Evolutionary conservation across 2,329 filamentous ascomycete species (phyloP).

Genomic region (Grosmannia serpens): DNA sequence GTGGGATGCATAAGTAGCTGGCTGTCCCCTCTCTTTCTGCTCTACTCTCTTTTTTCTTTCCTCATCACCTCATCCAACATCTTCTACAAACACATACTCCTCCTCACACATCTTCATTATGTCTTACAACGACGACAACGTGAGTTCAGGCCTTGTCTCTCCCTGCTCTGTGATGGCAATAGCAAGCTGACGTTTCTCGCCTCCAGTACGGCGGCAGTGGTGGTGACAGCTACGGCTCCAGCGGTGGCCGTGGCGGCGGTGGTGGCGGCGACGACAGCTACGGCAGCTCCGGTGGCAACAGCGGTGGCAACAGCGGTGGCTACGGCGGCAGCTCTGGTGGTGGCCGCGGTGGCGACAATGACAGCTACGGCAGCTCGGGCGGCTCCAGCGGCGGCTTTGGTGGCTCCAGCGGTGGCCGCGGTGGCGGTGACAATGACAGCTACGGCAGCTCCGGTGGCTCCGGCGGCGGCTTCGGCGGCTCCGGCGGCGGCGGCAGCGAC

Average conservation of each 20-base stretch:
- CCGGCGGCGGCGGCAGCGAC: conserved; percentile 8
- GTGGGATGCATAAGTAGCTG: background rate
- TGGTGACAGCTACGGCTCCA: conserved; percentile 11
- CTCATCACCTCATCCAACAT: background rate
- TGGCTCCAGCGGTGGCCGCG: conserved; percentile 2
- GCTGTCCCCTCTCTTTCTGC: background rate
- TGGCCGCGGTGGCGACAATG: conserved; percentile 6
- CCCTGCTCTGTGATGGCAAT: background rate
- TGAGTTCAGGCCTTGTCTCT: background rate
- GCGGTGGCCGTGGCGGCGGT: background rate
- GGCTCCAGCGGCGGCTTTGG: conserved; percentile 7
- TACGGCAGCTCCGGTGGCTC: conserved; percentile 7
- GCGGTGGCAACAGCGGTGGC: conserved; percentile 12
- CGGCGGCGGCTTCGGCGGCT: conserved; percentile 10
- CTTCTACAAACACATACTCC: background rate
- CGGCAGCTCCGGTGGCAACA: conserved; percentile 13
- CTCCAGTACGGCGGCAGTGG: no score
- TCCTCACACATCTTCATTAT: background rate
- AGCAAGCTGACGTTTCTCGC: background rate
- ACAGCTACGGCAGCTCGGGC: conserved; percentile 12
- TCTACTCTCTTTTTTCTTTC: background rate
- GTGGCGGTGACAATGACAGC: conserved; percentile 11
- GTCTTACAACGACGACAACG: background rate
- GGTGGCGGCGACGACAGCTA: conserved; percentile 11
- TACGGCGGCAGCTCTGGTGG: conserved; percentile 13